Evolutionary conservation across 73 alveolate species (phyloP), one percentile per base, ranked within the genome.

Genomic region (Paramecium primaurelia): DNA sequence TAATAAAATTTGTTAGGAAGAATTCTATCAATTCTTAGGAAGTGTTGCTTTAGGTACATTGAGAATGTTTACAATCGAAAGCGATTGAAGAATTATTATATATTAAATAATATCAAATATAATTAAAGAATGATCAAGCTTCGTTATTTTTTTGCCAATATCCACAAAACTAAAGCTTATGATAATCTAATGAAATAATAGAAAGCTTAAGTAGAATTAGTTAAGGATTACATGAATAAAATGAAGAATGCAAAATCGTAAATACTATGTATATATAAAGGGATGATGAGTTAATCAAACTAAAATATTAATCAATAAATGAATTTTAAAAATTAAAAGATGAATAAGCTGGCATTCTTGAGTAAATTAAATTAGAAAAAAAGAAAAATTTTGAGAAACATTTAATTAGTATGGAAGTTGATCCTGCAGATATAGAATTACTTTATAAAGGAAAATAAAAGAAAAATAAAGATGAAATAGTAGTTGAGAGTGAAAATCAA

Each of bases 31-130:
- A 73, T 73, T 73, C 36, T 73, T 73, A 38, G 58, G 58, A 73
- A 40, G 59, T 37, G 58, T 73, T 36, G 59, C 87, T 36, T 36
- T 22, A 20, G 87, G 87, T 20, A 37, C 60, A 0, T 73, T 73
- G 18, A 73, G 87, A 38, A 73, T 73, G 87, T 73, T 73, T 44
- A 73, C 87, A 37, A 73, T 73, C 59, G 87, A 73, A 73, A 73
- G 87, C 47, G 87, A 73, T 64, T 64, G 84, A 64, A 16, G 25
- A 64, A 28, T 64, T 32, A 64, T 64, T 64, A 64, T 28, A 64
- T 54, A 18, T 54, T 54, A 54, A 18, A 54, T 18, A 54, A 54
- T 54, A 54, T 18, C 69, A 54, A 54, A 18, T 7, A 40, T 40
- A 40, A 8, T 40, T 40, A 40, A 40, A 40, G 49, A 40, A 54